phyloP scores from a whole-genome alignment of 345 rosid species.

The Camelina neglecta region DNA sequence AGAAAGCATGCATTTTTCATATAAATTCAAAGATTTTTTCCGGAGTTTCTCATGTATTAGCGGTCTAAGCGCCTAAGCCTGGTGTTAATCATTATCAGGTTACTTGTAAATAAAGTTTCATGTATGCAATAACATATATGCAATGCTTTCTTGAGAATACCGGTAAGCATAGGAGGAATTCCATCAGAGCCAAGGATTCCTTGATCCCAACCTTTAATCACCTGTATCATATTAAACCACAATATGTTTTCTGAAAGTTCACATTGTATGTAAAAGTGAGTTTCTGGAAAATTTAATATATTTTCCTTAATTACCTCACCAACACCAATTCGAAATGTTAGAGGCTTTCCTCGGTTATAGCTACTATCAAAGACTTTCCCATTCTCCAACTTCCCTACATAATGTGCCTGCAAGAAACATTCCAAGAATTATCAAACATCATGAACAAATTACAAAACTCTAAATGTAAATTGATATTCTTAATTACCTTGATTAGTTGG shows the following conservation, averaged over 20 bases:
- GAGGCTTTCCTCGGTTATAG: conserved; percentile 85
- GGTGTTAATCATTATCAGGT: background rate
- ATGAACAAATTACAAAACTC: background rate
- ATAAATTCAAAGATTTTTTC: background rate
- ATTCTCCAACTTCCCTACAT: conserved; percentile 82
- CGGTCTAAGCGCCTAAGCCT: background rate
- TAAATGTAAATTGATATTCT: background rate
- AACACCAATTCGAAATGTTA: conserved; percentile 76
- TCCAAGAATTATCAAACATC: conserved; percentile 36
- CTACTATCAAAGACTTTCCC: conserved; percentile 95
- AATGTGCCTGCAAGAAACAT: conserved; percentile 61
- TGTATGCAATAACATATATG: background rate
- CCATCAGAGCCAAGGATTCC: conserved; percentile 90
- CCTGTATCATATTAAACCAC: conserved; percentile 47
- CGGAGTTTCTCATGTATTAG: background rate
- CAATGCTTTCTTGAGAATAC: conserved; percentile 42
- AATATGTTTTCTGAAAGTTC: background rate
- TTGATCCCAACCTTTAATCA: conserved; percentile 90
- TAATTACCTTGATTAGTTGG: conserved; percentile 76
- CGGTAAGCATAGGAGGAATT: conserved; percentile 88
- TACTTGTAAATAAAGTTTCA: background rate
- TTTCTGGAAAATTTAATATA: background rate
- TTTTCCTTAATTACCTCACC: conserved; percentile 68
- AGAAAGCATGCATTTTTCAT: background rate
- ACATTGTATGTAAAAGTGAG: background rate